These are phyloP conservation scores for Russula vinacea DNA, from an alignment of 768 basidiomycete species.

Conservation along the genomic window DNA sequence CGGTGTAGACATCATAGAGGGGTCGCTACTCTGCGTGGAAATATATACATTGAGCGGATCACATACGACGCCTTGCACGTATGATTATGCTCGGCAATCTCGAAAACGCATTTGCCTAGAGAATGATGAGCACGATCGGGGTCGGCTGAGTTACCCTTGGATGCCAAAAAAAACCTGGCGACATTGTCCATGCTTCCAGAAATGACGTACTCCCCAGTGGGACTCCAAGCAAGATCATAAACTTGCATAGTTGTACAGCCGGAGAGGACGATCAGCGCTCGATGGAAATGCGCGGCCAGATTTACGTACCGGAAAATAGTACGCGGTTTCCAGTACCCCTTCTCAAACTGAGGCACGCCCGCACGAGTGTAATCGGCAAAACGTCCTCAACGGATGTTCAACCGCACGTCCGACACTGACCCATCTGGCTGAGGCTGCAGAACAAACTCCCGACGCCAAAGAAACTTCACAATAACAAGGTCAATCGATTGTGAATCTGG, in stretches of 20 bases:
- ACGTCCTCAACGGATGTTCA: too few relatives aligned
- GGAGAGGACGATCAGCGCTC: background rate
- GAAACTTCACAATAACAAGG: too few relatives aligned
- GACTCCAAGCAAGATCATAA: constrained; percentile 97
- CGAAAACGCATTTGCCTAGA: constrained; percentile 79
- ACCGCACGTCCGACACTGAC: too few relatives aligned
- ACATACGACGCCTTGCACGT: constrained; percentile 99
- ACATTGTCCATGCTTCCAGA: constrained; percentile 98
- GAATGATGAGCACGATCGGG: constrained; percentile 18
- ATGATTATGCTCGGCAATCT: constrained; percentile 95
- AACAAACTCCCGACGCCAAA: too few relatives aligned
- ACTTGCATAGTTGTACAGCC: constrained; percentile 95
- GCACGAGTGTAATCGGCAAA: too few relatives aligned
- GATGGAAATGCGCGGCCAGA: constrained; percentile 2
- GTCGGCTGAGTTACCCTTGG: constrained; percentile 42
- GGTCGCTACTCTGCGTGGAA: constrained; percentile 94
- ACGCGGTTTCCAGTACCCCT: constrained; percentile 91
- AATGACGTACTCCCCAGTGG: constrained; percentile 88
- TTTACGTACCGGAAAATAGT: constrained; percentile 72
- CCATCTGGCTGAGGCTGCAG: too few relatives aligned
- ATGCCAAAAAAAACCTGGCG: constrained; percentile 73
- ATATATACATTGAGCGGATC: constrained; percentile 97
- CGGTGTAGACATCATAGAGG: constrained; percentile 90
- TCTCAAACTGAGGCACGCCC: constrained; percentile 90
- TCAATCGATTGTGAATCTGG: too few relatives aligned